Evolutionary conservation across 2,329 filamentous ascomycete species (phyloP).

Genomic region (Sordariomycetes sp.): DNA sequence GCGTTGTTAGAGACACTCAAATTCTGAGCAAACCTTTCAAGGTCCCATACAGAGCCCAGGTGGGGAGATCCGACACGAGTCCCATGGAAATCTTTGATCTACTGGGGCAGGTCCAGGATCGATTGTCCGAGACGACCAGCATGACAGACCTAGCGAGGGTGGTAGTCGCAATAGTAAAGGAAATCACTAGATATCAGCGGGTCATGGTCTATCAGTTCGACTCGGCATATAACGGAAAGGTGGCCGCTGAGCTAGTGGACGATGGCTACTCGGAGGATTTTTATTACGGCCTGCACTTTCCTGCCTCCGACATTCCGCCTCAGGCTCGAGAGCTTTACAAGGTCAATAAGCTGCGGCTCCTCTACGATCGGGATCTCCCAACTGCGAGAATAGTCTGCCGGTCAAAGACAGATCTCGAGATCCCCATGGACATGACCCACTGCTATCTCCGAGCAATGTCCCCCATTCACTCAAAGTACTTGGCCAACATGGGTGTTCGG

Average conservation of each 20-base stretch:
- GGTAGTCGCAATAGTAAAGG: constrained; percentile 74
- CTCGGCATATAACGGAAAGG: constrained; percentile 65
- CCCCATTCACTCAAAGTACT: constrained; percentile 77
- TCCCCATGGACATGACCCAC: constrained; percentile 70
- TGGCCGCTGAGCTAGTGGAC: constrained; percentile 79
- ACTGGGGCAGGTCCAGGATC: constrained; percentile 83
- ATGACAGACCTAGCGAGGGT: constrained; percentile 68
- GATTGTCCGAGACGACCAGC: constrained; percentile 58
- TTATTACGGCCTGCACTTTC: constrained; percentile 80
- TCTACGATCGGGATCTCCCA: constrained; percentile 73
- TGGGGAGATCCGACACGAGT: constrained; percentile 62
- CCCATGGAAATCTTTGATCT: constrained; percentile 88
- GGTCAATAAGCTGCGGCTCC: constrained; percentile 74
- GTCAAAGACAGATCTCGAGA: constrained; percentile 57
- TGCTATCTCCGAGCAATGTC: constrained; percentile 82
- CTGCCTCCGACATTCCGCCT: constrained; percentile 73
- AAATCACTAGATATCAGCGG: constrained; percentile 80
- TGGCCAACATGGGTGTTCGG: constrained; percentile 80
- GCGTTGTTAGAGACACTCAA: constrained; percentile 63
- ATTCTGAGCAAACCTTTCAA: constrained; percentile 65
- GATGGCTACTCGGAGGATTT: constrained; percentile 67
- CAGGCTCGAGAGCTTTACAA: constrained; percentile 85
- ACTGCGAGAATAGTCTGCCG: constrained; percentile 75
- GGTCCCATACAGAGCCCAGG: constrained; percentile 61
- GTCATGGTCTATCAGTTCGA: constrained; percentile 94